These are phyloP conservation scores for Pythium phragmiticola DNA, from an alignment of 352 stramenopile genomes.

Conservation along the genomic window DNA sequence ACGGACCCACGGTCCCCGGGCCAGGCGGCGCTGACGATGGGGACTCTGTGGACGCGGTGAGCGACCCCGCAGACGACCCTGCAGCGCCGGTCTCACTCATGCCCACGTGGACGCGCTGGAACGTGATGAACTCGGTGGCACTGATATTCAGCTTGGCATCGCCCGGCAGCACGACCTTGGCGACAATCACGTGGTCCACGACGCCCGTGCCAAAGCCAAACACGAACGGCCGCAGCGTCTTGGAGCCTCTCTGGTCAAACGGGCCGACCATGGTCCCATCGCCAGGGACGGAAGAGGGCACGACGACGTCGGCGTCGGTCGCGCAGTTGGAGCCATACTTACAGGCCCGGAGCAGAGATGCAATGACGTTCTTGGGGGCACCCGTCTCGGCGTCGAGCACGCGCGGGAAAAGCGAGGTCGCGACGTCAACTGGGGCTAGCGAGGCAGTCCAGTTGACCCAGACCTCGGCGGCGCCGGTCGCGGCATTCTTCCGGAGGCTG, in stretches of 20 bases:
- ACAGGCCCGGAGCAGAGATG: slow-evolving; percentile 55
- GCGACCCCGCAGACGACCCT: too few relatives aligned
- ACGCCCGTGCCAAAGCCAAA: slow-evolving; percentile 39
- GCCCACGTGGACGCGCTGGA: slow-evolving; percentile 22
- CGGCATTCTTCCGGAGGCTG: slow-evolving; percentile 26
- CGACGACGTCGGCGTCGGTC: slow-evolving; percentile 30
- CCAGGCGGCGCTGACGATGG: too few relatives aligned
- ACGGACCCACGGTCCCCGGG: not conserved
- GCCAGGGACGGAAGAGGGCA: slow-evolving; percentile 16
- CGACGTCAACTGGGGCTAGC: slow-evolving; percentile 19
- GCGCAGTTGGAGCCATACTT: slow-evolving; percentile 62
- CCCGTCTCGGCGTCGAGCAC: slow-evolving; percentile 44
- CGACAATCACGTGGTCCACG: slow-evolving; percentile 61
- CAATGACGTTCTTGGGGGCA: slow-evolving; percentile 35
- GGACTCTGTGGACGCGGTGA: too few relatives aligned
- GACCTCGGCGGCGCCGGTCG: slow-evolving; percentile 35
- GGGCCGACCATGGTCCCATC: slow-evolving; percentile 34
- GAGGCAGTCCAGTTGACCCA: slow-evolving; percentile 44
- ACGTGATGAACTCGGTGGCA: slow-evolving; percentile 61
- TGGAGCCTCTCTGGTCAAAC: slow-evolving; percentile 45
- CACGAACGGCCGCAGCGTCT: slow-evolving; percentile 42
- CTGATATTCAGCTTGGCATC: slow-evolving; percentile 41
- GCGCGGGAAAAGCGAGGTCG: slow-evolving; percentile 56
- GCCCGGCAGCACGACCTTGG: slow-evolving; percentile 52
- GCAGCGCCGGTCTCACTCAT: not conserved